These are phyloP conservation scores for Penicillium paneum DNA, from an alignment of 2,329 filamentous ascomycete species.

Conservation along the genomic window DNA sequence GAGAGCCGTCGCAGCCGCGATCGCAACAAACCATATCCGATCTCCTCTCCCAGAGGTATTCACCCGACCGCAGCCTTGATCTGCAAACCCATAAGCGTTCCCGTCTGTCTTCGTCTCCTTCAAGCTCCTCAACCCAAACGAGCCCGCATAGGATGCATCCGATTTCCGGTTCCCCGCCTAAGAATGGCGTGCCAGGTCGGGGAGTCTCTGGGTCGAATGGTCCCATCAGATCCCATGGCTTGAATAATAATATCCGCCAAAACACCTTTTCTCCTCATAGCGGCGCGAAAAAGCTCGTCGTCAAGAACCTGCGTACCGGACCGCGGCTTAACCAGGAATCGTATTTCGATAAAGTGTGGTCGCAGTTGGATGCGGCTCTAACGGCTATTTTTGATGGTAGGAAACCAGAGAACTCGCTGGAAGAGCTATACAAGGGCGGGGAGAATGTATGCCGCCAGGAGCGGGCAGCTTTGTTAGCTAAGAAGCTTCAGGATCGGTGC, in stretches of 20 bases:
- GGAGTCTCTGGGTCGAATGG: conserved; percentile 39
- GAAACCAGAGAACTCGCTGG: conserved; percentile 69
- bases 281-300: conserved; percentile 81
- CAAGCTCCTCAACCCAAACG: conserved; percentile 16
- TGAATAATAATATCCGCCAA: conserved; percentile 36
- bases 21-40: conserved; percentile 46
- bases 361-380: conserved; percentile 70
- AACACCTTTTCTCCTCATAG: conserved; percentile 66
- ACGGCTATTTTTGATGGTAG: conserved; percentile 66
- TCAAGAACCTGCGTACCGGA: conserved; percentile 79
- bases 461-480: conserved; percentile 65
- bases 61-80: conserved; percentile 15
- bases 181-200: conserved; percentile 46
- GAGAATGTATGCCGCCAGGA: conserved; percentile 87
- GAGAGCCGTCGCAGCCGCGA: conserved; percentile 32
- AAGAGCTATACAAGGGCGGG: conserved; percentile 83
- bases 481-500: conserved; percentile 63
- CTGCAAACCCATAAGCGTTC: conserved; percentile 44
- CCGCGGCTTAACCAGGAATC: conserved; percentile 64
- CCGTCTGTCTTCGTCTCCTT: conserved; percentile 31
- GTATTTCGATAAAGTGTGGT: conserved; percentile 75
- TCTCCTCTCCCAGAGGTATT: conserved; percentile 40
- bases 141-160: conserved; percentile 52
- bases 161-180: conserved; percentile 43
- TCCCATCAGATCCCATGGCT: conserved; percentile 24